Evolutionary conservation across 139 green algal genomes (phyloP), one percentile per base, ranked within the genome.

Genomic region (Volvox africanus): DNA sequence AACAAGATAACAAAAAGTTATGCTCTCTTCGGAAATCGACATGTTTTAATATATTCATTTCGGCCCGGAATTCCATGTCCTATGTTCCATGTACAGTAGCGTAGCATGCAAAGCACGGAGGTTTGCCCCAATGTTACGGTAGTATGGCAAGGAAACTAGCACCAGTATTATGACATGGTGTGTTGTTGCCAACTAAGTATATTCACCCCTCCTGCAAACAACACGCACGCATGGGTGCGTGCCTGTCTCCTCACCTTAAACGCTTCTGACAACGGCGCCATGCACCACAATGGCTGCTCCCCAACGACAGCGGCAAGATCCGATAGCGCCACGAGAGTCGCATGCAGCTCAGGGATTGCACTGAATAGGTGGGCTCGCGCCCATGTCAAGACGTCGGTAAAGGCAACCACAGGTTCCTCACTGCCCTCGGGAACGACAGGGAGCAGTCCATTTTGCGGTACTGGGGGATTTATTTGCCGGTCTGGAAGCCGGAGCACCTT

Each of bases 251-350:
- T 11, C 79, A 92, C 88, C 92, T 84, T 91, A 61, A 94, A 94
- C 22, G 90, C 79, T 20, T 37, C 44, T 1, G 79, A 85, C 28
- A 73, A 61, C 20, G 91, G 87, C 65, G 89, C 62, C 37, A 94
- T 91, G 91, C 91, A 90, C 82, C 92, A 92, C 87, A 96, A 94
- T 55, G 93, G 84, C 61, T 94, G 91, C 16, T 82, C 87, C 17
- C 75, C 77, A 30, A 91, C 84, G 26, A 86, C 30, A 0, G 83
- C 16, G 20, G 81, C 92, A 19, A 90, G 62, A 18, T 65, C 69
- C 91, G 92, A 91, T 61, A 96, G 73, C 30, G 67, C 5, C 67
- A 90, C 26, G 55, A 92, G 62, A 28, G 91, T 90, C 1, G 1
- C 19, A 68, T 94, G 92, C 75, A 93, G 88, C 61, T 82, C 33